Percentiles rank a stretch among this genome's conserved stretches.
phyloP scores from a whole-genome alignment of 2,329 filamentous ascomycete genomes.

The Decorospora gaudefroyi region DNA sequence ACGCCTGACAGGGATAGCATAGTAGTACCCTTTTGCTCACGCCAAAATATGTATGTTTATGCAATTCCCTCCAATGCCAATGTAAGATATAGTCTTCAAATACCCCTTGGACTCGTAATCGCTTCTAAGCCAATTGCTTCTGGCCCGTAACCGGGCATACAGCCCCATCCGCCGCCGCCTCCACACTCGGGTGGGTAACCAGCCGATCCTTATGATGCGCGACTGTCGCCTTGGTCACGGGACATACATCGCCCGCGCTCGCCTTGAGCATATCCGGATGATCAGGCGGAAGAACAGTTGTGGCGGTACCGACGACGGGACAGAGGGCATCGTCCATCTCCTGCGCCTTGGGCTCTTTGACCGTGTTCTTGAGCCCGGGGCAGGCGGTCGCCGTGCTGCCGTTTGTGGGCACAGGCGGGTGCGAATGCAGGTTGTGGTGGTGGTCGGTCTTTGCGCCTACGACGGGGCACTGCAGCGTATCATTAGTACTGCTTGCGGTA shows the following conservation, averaged over 20 bases:
- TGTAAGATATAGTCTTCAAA: not conserved
- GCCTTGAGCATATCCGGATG: constrained; percentile 50
- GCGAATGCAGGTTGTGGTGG: constrained; percentile 51
- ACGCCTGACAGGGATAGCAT: no score
- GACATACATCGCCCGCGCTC: constrained; percentile 48
- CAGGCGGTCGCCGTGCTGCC: constrained; percentile 45
- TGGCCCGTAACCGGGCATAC: constrained; percentile 52
- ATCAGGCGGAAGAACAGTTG: constrained; percentile 49
- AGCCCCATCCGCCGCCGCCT: constrained; percentile 42
- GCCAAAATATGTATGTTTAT: no score
- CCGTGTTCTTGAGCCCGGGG: constrained; percentile 49
- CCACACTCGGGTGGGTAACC: constrained; percentile 48
- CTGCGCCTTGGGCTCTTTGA: constrained; percentile 43
- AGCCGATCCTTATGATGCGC: constrained; percentile 53
- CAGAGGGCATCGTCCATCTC: constrained; percentile 52
- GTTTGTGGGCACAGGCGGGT: constrained; percentile 46
- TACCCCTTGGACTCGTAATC: no score
- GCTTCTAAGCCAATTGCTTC: constrained; percentile 26
- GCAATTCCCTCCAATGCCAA: not conserved
- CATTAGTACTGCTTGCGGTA: not conserved
- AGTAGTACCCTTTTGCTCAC: no score
- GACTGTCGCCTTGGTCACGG: constrained; percentile 52
- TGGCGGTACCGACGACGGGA: constrained; percentile 52
- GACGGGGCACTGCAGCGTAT: constrained; percentile 46
- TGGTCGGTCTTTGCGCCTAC: constrained; percentile 53